phyloP scores from a whole-genome alignment of 257 asterid genomes.

The Solanum clarkiae region DNA sequence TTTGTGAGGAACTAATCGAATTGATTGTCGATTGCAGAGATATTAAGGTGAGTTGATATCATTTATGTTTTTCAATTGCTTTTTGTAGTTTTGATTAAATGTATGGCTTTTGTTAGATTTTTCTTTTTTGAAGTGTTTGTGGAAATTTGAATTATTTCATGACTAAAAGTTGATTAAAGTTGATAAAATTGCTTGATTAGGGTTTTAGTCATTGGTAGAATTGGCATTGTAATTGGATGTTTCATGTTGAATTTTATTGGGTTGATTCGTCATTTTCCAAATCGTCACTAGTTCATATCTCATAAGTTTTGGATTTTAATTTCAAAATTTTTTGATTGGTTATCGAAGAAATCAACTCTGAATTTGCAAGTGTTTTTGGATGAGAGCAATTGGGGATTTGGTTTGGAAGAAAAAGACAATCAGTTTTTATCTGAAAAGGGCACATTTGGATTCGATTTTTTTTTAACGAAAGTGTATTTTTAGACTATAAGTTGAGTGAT shows the following conservation, averaged over 20 bases:
- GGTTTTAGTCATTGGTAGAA: not conserved
- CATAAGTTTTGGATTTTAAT: no score
- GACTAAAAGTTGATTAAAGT: not conserved
- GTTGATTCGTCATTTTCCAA: not conserved
- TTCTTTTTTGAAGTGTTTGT: not conserved
- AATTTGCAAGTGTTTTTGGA: not conserved
- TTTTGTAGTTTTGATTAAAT: not conserved
- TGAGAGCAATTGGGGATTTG: not conserved
- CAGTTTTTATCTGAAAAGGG: no score
- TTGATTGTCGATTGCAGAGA: no score
- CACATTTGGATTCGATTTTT: no score
- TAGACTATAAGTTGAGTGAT: not conserved
- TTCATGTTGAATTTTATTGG: not conserved
- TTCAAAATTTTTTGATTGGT: not conserved
- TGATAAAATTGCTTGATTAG: not conserved
- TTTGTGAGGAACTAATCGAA: not conserved
- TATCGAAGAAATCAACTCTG: no score
- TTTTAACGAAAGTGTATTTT: no score
- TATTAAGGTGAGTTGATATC: no score
- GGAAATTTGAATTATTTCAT: not conserved
- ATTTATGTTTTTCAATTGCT: not conserved
- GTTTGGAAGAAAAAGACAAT: not conserved
- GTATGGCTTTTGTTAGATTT: not conserved
- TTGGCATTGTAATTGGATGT: not conserved
- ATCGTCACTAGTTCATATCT: not conserved